These are phyloP conservation scores for Backusella parvicylindrica DNA, from an alignment of 192 early-diverging fungal genomes.

Conservation along the genomic window DNA sequence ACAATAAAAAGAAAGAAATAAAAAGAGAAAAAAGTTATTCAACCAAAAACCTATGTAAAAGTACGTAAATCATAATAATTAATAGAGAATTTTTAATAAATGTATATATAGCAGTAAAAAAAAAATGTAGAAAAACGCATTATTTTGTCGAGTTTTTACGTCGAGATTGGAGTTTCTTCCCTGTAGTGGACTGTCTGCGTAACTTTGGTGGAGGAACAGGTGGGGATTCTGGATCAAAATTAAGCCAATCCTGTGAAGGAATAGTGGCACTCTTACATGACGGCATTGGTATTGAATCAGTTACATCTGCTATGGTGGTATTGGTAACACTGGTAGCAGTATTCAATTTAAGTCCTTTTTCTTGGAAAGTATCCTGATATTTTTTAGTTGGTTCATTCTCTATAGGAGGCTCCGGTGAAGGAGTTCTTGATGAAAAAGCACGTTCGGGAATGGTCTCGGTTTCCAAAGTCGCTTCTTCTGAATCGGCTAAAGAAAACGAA, in stretches of 20 bases:
- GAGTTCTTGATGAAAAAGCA: background rate
- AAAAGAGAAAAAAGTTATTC: no score
- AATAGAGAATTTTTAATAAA: background rate
- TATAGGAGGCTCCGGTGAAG: background rate
- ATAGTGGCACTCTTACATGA: conserved; percentile 9
- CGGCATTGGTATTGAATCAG: background rate
- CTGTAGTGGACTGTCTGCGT: background rate
- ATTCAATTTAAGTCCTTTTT: background rate
- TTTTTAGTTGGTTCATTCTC: background rate
- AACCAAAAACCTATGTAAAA: no score
- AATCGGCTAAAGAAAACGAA: background rate
- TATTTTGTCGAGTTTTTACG: conserved; percentile 2
- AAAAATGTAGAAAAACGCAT: background rate
- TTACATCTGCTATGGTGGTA: background rate
- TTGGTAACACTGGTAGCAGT: background rate
- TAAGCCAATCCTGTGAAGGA: conserved; percentile 14
- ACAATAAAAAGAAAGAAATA: no score
- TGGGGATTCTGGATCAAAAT: background rate
- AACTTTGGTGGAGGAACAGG: background rate
- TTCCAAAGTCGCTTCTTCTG: background rate
- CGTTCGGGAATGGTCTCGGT: background rate
- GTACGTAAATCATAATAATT: no score
- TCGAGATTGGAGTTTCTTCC: background rate
- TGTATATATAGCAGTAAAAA: background rate
- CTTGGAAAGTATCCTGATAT: background rate